A percentile compares a stretch with the other conserved stretches of the same genome.
These are phyloP conservation scores for Penicillium sp. DNA, from an alignment of 2,329 filamentous ascomycete species.

Conservation along the genomic window DNA sequence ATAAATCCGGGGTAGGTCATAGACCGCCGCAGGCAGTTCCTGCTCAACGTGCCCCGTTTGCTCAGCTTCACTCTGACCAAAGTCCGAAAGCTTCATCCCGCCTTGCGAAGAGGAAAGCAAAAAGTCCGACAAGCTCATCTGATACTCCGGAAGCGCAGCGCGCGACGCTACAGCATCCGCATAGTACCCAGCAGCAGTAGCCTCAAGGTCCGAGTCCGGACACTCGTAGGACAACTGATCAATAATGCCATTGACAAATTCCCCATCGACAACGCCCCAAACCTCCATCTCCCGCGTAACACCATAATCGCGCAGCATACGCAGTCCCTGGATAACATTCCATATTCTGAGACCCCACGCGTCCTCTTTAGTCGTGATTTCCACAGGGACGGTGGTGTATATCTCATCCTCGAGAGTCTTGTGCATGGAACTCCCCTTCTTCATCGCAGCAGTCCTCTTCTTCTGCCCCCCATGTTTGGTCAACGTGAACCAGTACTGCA, in stretches of 20 bases:
- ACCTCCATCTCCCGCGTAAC: conserved; percentile 75
- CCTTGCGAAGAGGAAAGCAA: conserved; percentile 40
- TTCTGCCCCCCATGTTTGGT: conserved; percentile 77
- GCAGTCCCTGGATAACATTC: conserved; percentile 85
- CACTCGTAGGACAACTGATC: conserved; percentile 79
- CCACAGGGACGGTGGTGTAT: conserved; percentile 71
- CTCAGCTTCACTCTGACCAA: conserved; percentile 15
- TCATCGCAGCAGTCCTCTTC: conserved; percentile 78
- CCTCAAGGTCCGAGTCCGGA: conserved; percentile 70
- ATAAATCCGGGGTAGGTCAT: conserved; percentile 56
- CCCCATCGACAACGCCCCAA: conserved; percentile 79
- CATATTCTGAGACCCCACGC: conserved; percentile 78
- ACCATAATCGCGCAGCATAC: conserved; percentile 69
- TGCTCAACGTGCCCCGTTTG: conserved; percentile 1
- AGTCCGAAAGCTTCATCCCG: conserved; percentile 37
- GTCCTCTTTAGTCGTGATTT: conserved; percentile 74
- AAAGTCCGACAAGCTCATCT: conserved; percentile 49
- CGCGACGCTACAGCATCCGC: conserved; percentile 38
- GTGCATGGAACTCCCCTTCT: conserved; percentile 75
- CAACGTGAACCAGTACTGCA: conserved; percentile 88
- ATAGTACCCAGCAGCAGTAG: conserved; percentile 51
- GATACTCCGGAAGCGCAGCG: conserved; percentile 43
- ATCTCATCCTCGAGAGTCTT: conserved; percentile 82
- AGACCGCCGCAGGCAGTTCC: conserved; percentile 22
- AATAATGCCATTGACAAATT: conserved; percentile 85